Base-by-base conservation (phyloP, 768 basidiomycete species). In the Russula virescens region DNA sequence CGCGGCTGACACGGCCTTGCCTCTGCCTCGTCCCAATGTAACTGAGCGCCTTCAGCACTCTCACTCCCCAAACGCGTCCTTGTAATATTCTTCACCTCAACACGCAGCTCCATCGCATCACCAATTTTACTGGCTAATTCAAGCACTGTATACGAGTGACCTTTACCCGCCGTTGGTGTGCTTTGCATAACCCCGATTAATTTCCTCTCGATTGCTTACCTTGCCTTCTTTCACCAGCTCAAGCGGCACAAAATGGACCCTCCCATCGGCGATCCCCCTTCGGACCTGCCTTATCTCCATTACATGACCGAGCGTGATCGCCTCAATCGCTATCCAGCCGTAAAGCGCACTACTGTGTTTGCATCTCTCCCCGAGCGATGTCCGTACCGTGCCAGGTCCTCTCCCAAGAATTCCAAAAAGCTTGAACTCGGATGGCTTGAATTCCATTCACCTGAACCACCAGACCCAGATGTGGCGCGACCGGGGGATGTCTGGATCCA, bases 401-500 rank as follows among this genome's bases (percentile, higher is more conserved):
- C 49, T 8, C 58, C 47, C 13, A 59, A 59, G 58, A 59, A 59
- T 19, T 4, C 48, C 26, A 59, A 59, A 19, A 59, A 59, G 26
- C 58, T 59, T 40, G 58, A 59, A n/a, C 40, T 63, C 2, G 62
- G 62, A 5, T 63, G 62, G 62, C 58, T 63, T 16, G 58, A 63
- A 23, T 63, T 63, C 40, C 62, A 60, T 21, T 54, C 58, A 18
- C 43, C 62, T 5, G 58, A 63, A n/a, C 58, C 47, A 1, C 62
- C 62, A 11, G 62, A 63, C 49, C 53, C 58, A 0, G 58, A 63
- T 9, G 62, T 63, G 2, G 62, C 62, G 5, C 62, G 62, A 7
- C 62, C 62, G 3, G 62, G 62, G 13, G 62, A 63, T 52, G 62
- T 63, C 6, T 63, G 62, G 62, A 63, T 63, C 42, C 62, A 63